Evolutionary conservation across 1,139 yeast species (phyloP).

Genomic region (Zygosaccharomyces pseudobailii): DNA sequence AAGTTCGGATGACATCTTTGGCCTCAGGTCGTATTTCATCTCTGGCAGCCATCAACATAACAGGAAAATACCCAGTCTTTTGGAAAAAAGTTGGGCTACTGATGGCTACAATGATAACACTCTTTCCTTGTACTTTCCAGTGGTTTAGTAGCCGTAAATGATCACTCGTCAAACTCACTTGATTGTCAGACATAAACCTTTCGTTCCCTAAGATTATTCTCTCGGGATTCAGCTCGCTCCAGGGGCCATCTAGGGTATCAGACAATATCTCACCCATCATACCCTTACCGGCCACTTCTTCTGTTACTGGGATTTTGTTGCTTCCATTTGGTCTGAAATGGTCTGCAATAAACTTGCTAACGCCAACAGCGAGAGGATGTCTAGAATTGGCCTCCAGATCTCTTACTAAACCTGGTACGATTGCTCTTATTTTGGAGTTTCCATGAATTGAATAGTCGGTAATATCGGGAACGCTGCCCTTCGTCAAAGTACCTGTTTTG

Average conservation of each 20-base stretch:
- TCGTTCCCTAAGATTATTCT: conserved; percentile 65
- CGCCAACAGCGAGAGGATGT: conserved; percentile 66
- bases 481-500: conserved; percentile 73
- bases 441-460: conserved; percentile 42
- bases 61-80: conserved; percentile 38
- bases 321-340: conserved; percentile 19
- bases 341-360: conserved; percentile 40
- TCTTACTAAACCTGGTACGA: conserved; percentile 48
- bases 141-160: conserved; percentile 36
- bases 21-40: conserved; percentile 67
- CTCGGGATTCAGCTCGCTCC: conserved; percentile 36
- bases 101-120: conserved; percentile 55
- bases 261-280: conserved; percentile 42
- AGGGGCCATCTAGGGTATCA: conserved; percentile 28
- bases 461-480: conserved; percentile 54
- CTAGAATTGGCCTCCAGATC: conserved; percentile 62
- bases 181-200: conserved; percentile 44
- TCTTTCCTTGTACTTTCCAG: conserved; percentile 64
- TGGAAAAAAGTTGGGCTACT: conserved; percentile 32
- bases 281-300: conserved; percentile 58
- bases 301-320: conserved; percentile 45
- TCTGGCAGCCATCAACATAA: conserved; percentile 52
- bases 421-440: conserved; percentile 20
- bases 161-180: conserved; percentile 32
- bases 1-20: conserved; percentile 43